These are phyloP conservation scores for Tranzscheliella williamsii DNA, from an alignment of 1,284 basidiomycete species.

Conservation along the genomic window DNA sequence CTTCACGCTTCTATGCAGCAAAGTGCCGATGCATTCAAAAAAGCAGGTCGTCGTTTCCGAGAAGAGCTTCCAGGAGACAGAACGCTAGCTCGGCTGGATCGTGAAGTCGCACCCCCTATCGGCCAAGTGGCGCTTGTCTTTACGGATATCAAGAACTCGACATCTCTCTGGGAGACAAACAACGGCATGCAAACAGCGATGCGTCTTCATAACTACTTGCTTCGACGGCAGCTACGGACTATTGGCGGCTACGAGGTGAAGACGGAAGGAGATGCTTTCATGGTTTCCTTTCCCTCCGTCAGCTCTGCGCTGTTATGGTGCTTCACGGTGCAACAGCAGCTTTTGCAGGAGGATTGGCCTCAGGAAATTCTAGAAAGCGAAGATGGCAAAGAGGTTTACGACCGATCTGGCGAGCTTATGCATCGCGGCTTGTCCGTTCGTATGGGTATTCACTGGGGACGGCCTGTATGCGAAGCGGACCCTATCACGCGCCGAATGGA, in stretches of 20 bases:
- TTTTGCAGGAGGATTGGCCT: slow-evolving; percentile 89
- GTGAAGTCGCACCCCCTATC: slow-evolving; percentile 82
- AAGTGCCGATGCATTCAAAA: slow-evolving; percentile 46
- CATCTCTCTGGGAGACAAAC: slow-evolving; percentile 95
- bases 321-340: slow-evolving; percentile 81
- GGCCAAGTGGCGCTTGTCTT: slow-evolving; percentile 94
- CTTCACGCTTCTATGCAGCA: too few relatives aligned
- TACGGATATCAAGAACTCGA: slow-evolving; percentile 97
- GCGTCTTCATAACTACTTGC: slow-evolving; percentile 83
- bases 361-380: slow-evolving; percentile 89
- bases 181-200: slow-evolving; percentile 95
- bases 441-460: slow-evolving; percentile 96
- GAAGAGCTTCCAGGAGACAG: slow-evolving; percentile 54
- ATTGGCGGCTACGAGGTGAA: slow-evolving; percentile 99
- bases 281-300: slow-evolving; percentile 92
- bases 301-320: slow-evolving; percentile 89
- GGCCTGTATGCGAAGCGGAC: slow-evolving; percentile 88
- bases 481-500: slow-evolving; percentile 96
- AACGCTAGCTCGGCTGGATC: slow-evolving; percentile 69
- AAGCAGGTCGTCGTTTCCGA: slow-evolving; percentile 43
- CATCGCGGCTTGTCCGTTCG: slow-evolving; percentile 89
- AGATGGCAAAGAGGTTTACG: slow-evolving; percentile 82
- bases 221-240: slow-evolving; percentile 82
- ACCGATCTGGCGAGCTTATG: slow-evolving; percentile 73
- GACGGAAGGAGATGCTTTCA: slow-evolving; percentile 98